phyloP scores from a whole-genome alignment of 2,329 filamentous ascomycete genomes.

The Microcyclospora pomicola region DNA sequence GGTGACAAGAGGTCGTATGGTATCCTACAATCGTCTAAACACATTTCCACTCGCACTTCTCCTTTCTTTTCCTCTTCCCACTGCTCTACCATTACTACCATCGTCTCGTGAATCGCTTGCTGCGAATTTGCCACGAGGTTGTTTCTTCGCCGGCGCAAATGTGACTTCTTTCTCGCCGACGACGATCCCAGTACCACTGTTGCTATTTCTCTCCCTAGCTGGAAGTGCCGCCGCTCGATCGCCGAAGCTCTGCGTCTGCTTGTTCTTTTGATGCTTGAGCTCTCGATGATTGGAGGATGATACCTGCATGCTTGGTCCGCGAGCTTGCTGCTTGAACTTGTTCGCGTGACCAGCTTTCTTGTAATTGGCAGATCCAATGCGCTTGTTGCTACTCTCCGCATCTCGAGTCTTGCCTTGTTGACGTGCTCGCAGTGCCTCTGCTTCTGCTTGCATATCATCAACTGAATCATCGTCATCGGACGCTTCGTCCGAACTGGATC shows the following conservation, averaged over 20 bases:
- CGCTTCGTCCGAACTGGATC: slow-evolving; percentile 19
- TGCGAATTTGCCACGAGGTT: slow-evolving; percentile 7
- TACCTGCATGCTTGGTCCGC: slow-evolving; percentile 40
- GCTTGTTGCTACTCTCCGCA: slow-evolving; percentile 22
- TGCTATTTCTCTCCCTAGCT: slow-evolving; percentile 11
- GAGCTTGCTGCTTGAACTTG: slow-evolving; percentile 24
- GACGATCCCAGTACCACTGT: slow-evolving; percentile 15
- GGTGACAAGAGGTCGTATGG: too few species aligned
- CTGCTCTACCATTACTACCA: slow-evolving; percentile 17
- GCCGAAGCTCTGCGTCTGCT: slow-evolving; percentile 43
- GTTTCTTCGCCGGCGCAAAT: slow-evolving; percentile 48
- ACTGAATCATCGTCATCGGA: slow-evolving; percentile 30
- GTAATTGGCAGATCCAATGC: slow-evolving; percentile 55
- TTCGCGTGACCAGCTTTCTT: slow-evolving; percentile 36
- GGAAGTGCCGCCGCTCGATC: slow-evolving; percentile 35
- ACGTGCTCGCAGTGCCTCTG: slow-evolving; percentile 11
- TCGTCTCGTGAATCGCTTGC: slow-evolving; percentile 14
- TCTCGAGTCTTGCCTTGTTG: slow-evolving; percentile 24
- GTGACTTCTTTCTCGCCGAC: slow-evolving; percentile 50
- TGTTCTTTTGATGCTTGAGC: slow-evolving; percentile 24
- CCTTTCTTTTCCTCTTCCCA: slow-evolving; percentile 32
- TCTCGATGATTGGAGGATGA: slow-evolving; percentile 33
- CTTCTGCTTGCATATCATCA: slow-evolving; percentile 24
- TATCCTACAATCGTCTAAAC: slow-evolving; percentile 48
- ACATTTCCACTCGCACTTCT: slow-evolving; percentile 65